Evolutionary conservation across 1,139 yeast genomes (phyloP), one percentile per base, ranked within the genome.

Genomic region (Blastobotrys arbuscula): DNA sequence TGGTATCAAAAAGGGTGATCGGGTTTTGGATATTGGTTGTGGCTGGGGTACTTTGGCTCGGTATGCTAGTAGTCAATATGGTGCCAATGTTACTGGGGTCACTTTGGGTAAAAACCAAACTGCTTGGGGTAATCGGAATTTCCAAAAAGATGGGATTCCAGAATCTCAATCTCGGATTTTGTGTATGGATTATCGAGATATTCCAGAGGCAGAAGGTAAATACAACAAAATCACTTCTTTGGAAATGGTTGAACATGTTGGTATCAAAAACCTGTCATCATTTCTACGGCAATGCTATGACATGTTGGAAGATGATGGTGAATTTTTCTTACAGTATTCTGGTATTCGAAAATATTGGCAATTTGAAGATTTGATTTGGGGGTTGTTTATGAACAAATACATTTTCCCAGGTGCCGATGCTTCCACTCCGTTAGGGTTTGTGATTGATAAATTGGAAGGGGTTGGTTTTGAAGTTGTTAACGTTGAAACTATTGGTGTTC

Each of bases 361-460:
- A 73, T 88, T 86, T 68, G 96, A 88, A 73, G 97, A 88, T 68
- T 77, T 88, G 63, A 75, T 81, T 69, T 88, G 96, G 97, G 96
- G 97, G 59, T 75, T 89, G 66, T 89, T 88, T 70, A 89, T 88
- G 96, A 88, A 89, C 79, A 88, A 87, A 75, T 88, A 87, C 72
- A 82, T 88, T 65, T 88, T 88, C 88, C 96, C 97, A 42, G 97
- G 96, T 71, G 96, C 96, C 48, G 97, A 88, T 72, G 96, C 96
- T 44, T 86, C 95, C 8, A 89, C 97, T 50, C 96, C 97, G 45
- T 78, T 89, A 61, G 87, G 88, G 51, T 89, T 85, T 66, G 92
- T 86, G 57, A 75, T 83, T 54, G 78, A 83, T 55, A 74, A 79
- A 59, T 78, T 89, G 65, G 97, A 88, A 73, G 81, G 80, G 38